A percentile compares a stretch with the other conserved stretches of the same genome.
Conservation (phyloP, 495 filamentous ascomycete species). For the Hypoxylon trugodes region DNA sequence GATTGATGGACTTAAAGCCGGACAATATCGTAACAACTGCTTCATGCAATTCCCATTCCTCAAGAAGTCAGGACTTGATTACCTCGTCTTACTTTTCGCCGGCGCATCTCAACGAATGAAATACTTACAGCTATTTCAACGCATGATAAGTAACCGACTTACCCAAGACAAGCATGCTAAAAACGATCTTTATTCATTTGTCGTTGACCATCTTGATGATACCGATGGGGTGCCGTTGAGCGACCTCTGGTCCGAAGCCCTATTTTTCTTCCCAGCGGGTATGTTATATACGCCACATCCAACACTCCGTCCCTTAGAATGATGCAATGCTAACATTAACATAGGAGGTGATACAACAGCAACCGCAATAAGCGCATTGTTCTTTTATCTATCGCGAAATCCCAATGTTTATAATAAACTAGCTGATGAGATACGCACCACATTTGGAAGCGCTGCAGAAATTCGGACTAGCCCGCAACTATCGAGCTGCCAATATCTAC, state of each 20-base stretch:
- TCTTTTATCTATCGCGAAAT: constrained; percentile 43
- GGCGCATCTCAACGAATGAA: not conserved
- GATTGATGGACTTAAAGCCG: not conserved
- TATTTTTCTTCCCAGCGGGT: constrained; percentile 31
- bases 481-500: constrained; percentile 53
- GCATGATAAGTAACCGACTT: constrained; percentile 24
- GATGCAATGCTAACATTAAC: not conserved
- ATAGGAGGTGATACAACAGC: constrained; percentile 22
- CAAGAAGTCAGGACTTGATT: constrained; percentile 1
- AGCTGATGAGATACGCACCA: constrained; percentile 47
- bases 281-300: not conserved
- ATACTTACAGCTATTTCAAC: constrained; percentile 15
- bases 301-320: not conserved
- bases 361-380: not conserved
- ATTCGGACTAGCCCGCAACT: constrained; percentile 52
- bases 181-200: constrained; percentile 41
- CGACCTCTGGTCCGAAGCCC: constrained; percentile 35
- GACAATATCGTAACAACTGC: constrained; percentile 7
- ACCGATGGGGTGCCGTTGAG: not conserved
- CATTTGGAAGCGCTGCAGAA: constrained; percentile 47
- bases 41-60: constrained; percentile 28
- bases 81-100: not conserved
- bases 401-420: constrained; percentile 50
- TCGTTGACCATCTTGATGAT: constrained; percentile 49
- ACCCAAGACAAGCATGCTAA: constrained; percentile 22